Base-by-base conservation (phyloP, 148 eudicot species). In the Arctostaphylos glauca region DNA sequence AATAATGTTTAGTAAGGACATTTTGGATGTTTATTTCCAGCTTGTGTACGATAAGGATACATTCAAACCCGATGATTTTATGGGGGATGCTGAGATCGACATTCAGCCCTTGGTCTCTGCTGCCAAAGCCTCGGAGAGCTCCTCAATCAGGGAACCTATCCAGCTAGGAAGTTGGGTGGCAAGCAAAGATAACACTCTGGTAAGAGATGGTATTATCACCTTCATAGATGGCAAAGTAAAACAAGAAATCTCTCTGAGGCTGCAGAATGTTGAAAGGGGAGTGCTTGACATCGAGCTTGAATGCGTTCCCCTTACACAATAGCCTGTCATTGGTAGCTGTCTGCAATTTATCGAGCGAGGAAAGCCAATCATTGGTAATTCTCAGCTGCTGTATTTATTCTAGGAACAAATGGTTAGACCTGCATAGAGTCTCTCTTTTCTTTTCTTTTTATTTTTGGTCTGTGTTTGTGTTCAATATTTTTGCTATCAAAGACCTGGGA, bases 21-120 rank as follows among this genome's bases (percentile, higher is more conserved):
- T 80, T 43, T 74, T 43, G n/a, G 14, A 47, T 81, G 21, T 41
- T 68, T 85, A 19, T 48, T 81, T 85, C 81, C 93, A 96, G 99
- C 88, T 87, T 59, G 98, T 96, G 41, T 96, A 91, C 41, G 99
- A 96, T 87, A 96, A 96, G 85, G 99, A 96, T 81, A 94, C 91
- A 43, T 96, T 96, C 86, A 84, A 93, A 21, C 85, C 93, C 9
- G 99, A 96, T 66, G 99, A 96, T 84, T 94, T 92, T 78, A 96
- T 96, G 99, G 99, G 99, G 47, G 93, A 94, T 56, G 99, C 98
- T 2, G 99, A 94, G 85, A 92, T 96, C 47, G 94, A 94, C 81
- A 96, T 96, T 77, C 93, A 93, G 58, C 98, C 99, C 9, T 81
- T 96, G 80, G 91, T 96, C 53, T 76, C 97, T 64, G 99, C 98